Percentiles rank a stretch among this genome's conserved stretches.
phyloP scores from a whole-genome alignment of 352 stramenopile genomes.

The Globisporangium heterothallicum region DNA sequence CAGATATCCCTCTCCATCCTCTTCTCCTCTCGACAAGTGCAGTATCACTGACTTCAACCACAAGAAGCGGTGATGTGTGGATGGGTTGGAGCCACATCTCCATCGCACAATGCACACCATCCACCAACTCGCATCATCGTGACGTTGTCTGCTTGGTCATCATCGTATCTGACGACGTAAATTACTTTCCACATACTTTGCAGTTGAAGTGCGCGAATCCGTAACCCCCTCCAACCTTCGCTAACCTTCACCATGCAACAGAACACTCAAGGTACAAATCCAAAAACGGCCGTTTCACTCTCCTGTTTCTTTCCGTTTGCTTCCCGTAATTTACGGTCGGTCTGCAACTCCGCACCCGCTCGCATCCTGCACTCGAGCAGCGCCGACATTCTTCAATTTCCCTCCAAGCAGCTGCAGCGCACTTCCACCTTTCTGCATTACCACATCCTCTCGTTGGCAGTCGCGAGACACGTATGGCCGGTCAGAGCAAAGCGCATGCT shows the following conservation, averaged over 20 bases:
- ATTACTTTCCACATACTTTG: background rate
- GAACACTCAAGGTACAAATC: background rate
- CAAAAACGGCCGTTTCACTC: background rate
- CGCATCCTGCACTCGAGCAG: too few species aligned
- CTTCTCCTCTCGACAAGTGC: too few species aligned
- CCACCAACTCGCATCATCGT: too few species aligned
- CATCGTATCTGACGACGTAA: constrained; percentile 72
- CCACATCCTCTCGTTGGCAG: background rate
- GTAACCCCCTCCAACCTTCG: background rate
- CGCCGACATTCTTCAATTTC: constrained; percentile 1
- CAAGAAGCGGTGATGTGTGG: too few species aligned
- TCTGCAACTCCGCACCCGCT: too few species aligned
- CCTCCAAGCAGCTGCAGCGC: background rate
- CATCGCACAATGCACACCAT: too few species aligned
- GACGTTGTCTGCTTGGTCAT: too few species aligned
- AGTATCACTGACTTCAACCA: too few species aligned
- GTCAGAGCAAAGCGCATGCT: background rate
- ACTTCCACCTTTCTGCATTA: background rate
- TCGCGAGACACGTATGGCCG: too few species aligned
- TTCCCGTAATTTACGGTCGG: too few species aligned
- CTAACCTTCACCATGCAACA: background rate
- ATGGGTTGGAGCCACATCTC: too few species aligned
- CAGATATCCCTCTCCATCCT: too few species aligned
- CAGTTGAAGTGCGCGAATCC: background rate
- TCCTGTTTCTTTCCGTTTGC: background rate